phyloP scores from a whole-genome alignment of 805 yeast genomes.

The Candida nonsorbophila region DNA sequence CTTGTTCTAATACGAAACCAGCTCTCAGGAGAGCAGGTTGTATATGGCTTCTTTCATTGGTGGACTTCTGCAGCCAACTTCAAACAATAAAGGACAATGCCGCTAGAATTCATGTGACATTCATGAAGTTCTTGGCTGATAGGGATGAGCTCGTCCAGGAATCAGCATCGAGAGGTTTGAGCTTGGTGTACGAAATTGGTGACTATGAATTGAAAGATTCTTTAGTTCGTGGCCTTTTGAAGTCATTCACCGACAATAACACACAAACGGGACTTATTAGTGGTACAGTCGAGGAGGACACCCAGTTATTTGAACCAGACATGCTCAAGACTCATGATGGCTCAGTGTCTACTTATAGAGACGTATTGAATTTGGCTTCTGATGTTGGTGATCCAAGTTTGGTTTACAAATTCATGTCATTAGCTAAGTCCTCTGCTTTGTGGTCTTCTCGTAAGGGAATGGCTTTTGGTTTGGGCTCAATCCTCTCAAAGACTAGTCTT shows the following conservation, averaged over 20 bases:
- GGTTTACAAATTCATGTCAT: constrained; percentile 89
- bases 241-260: constrained; percentile 71
- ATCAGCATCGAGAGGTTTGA: constrained; percentile 83
- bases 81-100: constrained; percentile 36
- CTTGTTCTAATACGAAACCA: constrained; percentile 66
- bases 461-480: constrained; percentile 87
- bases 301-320: constrained; percentile 83
- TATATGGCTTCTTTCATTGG: constrained; percentile 78
- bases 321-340: constrained; percentile 75
- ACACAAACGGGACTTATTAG: constrained; percentile 42
- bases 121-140: constrained; percentile 74
- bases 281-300: constrained; percentile 72
- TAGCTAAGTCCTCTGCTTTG: constrained; percentile 78
- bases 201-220: constrained; percentile 61
- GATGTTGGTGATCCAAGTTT: constrained; percentile 95
- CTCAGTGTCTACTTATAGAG: constrained; percentile 86
- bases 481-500: constrained; percentile 72
- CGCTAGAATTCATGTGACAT: constrained; percentile 63
- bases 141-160: constrained; percentile 88
- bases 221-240: constrained; percentile 65
- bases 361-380: constrained; percentile 79
- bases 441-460: constrained; percentile 94
- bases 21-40: constrained; percentile 69
- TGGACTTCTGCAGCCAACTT: constrained; percentile 63
- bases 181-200: constrained; percentile 77